Percentiles rank a stretch among this genome's conserved stretches.
Evolutionary conservation across 345 rosid genomes (phyloP).

Genomic region (Eucalyptus cloeziana): DNA sequence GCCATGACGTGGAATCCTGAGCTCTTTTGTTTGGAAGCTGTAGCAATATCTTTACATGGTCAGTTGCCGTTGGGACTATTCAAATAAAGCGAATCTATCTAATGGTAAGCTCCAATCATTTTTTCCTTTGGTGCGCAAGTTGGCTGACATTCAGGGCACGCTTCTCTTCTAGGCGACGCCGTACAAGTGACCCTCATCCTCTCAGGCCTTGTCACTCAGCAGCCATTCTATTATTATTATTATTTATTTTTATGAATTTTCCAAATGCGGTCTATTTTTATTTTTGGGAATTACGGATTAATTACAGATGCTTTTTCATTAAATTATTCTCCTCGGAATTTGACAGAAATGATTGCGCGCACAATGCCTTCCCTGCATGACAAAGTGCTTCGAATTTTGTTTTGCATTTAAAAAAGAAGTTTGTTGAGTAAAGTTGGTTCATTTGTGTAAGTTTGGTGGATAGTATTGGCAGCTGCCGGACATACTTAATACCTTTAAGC

Average conservation of each 20-base stretch:
- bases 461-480: no score
- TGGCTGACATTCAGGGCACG: background rate
- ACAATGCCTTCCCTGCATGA: background rate
- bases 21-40: background rate
- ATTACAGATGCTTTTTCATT: background rate
- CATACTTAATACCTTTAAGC: no score
- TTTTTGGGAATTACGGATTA: background rate
- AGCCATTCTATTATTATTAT: background rate
- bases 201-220: background rate
- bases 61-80: background rate
- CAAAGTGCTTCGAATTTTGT: background rate
- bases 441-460: no score
- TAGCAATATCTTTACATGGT: background rate
- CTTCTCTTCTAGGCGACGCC: background rate
- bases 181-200: background rate
- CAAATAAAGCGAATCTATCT: background rate
- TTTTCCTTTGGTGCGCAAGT: background rate
- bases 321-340: background rate
- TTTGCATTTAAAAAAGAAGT: no score
- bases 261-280: background rate
- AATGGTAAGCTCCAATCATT: background rate
- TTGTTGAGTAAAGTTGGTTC: no score
- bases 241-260: background rate
- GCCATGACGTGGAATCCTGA: background rate
- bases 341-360: background rate